Conservation (phyloP, 305 asterid species). For the Solanum aculeatissimum region DNA sequence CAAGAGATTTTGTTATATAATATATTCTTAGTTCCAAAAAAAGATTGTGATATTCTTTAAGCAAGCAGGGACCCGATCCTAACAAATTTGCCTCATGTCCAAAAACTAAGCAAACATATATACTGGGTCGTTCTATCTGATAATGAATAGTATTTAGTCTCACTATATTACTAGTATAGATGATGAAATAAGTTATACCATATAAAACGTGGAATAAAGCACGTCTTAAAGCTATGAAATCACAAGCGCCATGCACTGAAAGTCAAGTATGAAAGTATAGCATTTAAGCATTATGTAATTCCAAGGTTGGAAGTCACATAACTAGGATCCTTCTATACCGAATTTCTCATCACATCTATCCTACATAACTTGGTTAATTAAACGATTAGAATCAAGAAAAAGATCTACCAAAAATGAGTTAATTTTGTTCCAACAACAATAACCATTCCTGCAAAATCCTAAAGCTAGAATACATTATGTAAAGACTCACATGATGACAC, state of each 20-base stretch:
- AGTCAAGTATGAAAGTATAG: too few relatives aligned
- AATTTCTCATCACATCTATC: background rate
- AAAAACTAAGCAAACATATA: background rate
- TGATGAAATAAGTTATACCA: too few relatives aligned
- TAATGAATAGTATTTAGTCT: too few relatives aligned
- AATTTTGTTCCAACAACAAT: background rate
- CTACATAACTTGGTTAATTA: background rate
- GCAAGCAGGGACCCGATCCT: background rate
- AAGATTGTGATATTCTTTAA: background rate
- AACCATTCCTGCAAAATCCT: background rate
- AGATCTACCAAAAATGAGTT: background rate
- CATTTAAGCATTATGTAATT: background rate
- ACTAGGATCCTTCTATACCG: background rate
- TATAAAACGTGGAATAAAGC: too few relatives aligned
- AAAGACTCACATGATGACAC: constrained; percentile 33
- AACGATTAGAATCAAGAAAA: background rate
- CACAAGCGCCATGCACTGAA: too few relatives aligned
- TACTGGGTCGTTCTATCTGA: too few relatives aligned
- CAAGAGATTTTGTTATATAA: background rate
- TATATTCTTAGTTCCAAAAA: background rate
- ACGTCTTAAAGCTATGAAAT: too few relatives aligned
- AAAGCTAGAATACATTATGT: background rate
- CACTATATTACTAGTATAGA: too few relatives aligned
- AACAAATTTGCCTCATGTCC: background rate
- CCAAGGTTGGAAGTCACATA: background rate